Base-by-base conservation (phyloP, 2,329 filamentous ascomycete genomes). In the Aspergillus sergii region DNA sequence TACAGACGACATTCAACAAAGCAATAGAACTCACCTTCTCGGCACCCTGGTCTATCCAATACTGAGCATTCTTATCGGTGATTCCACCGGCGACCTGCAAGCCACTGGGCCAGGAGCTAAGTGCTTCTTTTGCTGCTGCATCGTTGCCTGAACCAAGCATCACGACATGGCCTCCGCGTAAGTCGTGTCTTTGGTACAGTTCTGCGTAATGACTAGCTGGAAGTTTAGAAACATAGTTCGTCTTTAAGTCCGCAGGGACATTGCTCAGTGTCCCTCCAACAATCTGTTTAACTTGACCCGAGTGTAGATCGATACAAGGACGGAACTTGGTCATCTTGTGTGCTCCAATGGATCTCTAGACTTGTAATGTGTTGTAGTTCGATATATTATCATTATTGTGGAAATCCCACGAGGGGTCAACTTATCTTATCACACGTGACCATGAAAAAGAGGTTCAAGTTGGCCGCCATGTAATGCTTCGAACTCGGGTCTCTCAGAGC, bases 231-330 rank as follows among this genome's bases (percentile, higher is more conserved):
- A 97, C 90, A 81, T 93, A 94, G 80, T 99, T 99, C 55, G 94
- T 98, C 81, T 93, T 91, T 61, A 98, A 85, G 61, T 86, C 84
- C 8, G 84, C 77, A 1, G 86, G 86, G 10, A 84, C 78, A 75
- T 86, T 86, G 80, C 91, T 90, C 66, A 99, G 86, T 1, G 95
- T 98, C 64, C 95, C 94, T 70, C 95, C 95, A 46, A 99, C 94
- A 71, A 99, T 99, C 79, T 99, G 95, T 83, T 99, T 99, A 64
- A 99, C 95, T 76, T 94, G 90, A 16, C 95, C 95, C n/a, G 94
- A 90, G 79, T 99, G 95, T 59, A 99, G 87, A 81, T 99, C 95
- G 79, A 99, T 98, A 76, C 95, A 99, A 23, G 95, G 95, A 45
- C 95, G 86, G 75, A 99, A 99, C 71, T 90, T 89, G 3, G 95